Base-by-base conservation (phyloP, 2,329 filamentous ascomycete genomes). In the Xenoacremonium recifei region DNA sequence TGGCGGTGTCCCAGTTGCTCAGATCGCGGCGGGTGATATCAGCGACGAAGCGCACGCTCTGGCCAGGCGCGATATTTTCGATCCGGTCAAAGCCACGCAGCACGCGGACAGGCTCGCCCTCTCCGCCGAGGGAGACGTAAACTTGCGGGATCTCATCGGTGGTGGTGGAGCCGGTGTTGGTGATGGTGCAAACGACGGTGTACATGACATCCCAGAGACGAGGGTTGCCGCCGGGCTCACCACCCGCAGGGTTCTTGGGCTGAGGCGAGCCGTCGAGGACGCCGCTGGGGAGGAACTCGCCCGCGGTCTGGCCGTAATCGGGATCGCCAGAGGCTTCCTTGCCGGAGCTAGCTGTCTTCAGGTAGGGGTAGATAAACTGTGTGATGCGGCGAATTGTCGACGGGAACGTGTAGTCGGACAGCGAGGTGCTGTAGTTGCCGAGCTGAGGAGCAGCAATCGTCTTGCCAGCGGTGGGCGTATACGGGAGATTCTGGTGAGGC, bases 31-130 rank as follows among this genome's bases (percentile, higher is more conserved):
- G 78, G 5, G 83, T 90, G 41, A 96, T 66, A 13, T 82, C 76
- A 0, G 80, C 82, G 1, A 65, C 73, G 71, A 93, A 95, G 2
- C 74, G 79, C 4, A 70, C 73, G 38, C 76, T 80, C 64, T 80
- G 64, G n/a, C 88, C 89, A 0, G 88, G 77, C 4, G 77, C 72
- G 49, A 96, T 82, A 37, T 73, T 75, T 48, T 68, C 62, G 44
- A 96, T 65, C 35, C 89, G 80, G 44, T 95, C 87, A 58, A 96
- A 97, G 33, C 84, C 84, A 47, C 92, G 84, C 12, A 97, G 81
- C 3, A 82, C 73, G 19, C 76, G 69, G 3, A 71, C 66, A 3
- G 82, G 79, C 58, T 96, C 87, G 27, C 84, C 76, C 1, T 85
- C 77, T 0, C 89, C 90, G 37, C 91, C 92, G 3, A 95, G 85